Evolutionary conservation across 2,329 filamentous ascomycete genomes (phyloP).

Genomic region (Monosporascus sp.): DNA sequence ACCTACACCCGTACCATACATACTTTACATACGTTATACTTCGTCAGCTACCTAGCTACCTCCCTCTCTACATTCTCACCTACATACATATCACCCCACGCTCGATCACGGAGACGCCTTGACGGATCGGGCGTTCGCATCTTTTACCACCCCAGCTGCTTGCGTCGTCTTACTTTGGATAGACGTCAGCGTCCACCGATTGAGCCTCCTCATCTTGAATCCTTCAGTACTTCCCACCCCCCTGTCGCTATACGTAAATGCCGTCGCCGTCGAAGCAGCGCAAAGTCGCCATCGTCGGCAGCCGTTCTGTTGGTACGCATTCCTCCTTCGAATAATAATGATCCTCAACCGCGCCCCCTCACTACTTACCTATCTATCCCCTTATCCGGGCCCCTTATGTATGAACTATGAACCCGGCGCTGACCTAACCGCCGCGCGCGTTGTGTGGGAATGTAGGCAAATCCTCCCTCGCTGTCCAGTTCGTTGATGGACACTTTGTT

Average conservation of each 20-base stretch:
- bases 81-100: no score
- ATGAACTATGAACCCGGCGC: not conserved
- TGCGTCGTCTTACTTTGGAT: not conserved
- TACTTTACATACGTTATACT: no score
- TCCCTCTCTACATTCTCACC: no score
- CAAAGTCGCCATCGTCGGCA: conserved; percentile 80
- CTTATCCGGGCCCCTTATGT: conserved; percentile 6
- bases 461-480: conserved; percentile 93
- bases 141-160: not conserved
- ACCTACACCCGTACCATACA: no score
- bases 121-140: no score
- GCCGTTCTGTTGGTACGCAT: conserved; percentile 69
- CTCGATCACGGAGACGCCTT: no score
- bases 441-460: conserved; percentile 61
- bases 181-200: not conserved
- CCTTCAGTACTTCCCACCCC: not conserved
- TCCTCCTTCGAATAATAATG: conserved; percentile 2
- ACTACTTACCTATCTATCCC: not conserved
- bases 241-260: conserved; percentile 37
- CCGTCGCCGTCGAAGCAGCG: conserved; percentile 66
- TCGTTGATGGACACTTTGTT: conserved; percentile 96
- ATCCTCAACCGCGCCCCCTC: not conserved
- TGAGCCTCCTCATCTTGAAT: not conserved
- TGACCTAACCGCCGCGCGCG: not conserved
- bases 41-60: no score